Base-by-base conservation (phyloP, 495 filamentous ascomycete genomes). In the Glutinoglossum americanum region DNA sequence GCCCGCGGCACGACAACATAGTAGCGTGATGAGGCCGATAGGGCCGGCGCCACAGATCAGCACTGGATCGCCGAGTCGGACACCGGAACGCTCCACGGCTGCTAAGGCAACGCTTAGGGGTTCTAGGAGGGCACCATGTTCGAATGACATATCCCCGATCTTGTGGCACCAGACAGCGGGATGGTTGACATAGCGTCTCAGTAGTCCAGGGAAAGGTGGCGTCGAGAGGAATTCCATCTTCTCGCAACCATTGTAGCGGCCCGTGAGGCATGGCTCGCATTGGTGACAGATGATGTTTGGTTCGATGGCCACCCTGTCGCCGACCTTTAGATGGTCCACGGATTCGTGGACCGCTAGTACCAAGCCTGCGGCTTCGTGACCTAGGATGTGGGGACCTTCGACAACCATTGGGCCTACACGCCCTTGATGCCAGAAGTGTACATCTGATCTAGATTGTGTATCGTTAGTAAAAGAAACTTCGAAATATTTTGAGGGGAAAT, bases 1-100 rank as follows among this genome's bases (percentile, higher is more conserved):
- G 4, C 80, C 80, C 10, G 76, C 79, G 3, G 79, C 80, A 30
- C 76, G 68, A 6, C 77, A 79, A 1, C 67, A 70, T 2, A 72
- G 68, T 8, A 77, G 66, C 11, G 74, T 69, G 30, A 76, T 69
- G 0, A 76, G 68, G 11, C 73, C 74, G 59, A 76, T 76, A 27
- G 74, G 73, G 1, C 74, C 74, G 26, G 73, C 73, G 8, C 74
- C 74, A 44, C 71, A 75, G 32, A 76, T 64, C 6, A 74, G 59
- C 2, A 66, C 62, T 10, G 69, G 66, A 3, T 63, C 59, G 13
- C 74, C 73, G 11, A 75, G 65, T 21, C 60, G 61, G 13, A 69
- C 45, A 10, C 61, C 65, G 6, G 71, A 67, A 3, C 65, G 65
- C 1, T 72, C 64, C 39, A 75, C 68, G 51, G 68, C 71, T 57